A percentile compares a stretch with the other conserved stretches of the same genome.
Evolutionary conservation across 2,329 filamentous ascomycete species (phyloP).

Genomic region (Scopulariopsis brevicaulis): DNA sequence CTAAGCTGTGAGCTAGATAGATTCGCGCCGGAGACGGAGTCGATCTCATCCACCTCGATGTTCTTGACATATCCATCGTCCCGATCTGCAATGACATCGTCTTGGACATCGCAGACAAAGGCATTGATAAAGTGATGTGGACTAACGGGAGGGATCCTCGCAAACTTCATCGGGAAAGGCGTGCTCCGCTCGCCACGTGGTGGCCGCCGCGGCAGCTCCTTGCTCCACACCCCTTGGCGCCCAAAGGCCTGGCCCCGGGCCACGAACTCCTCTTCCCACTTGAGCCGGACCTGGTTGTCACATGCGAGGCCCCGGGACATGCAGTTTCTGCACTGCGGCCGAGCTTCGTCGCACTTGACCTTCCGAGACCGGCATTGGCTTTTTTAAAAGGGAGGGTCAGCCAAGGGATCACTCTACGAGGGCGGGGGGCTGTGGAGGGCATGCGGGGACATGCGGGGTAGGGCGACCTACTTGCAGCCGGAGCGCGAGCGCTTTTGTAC

Average conservation of each 20-base stretch:
- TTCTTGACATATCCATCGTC: neutral
- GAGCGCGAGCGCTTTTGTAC: constrained; percentile 3
- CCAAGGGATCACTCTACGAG: neutral
- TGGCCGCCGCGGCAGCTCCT: neutral
- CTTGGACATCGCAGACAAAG: neutral
- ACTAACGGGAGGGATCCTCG: neutral
- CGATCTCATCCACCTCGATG: neutral
- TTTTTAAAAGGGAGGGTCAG: neutral
- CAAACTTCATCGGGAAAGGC: neutral
- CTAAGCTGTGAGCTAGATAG: neutral
- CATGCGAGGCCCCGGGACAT: constrained; percentile 1
- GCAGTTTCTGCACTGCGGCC: constrained; percentile 4
- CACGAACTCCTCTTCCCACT: constrained; percentile 6
- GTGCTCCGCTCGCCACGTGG: neutral
- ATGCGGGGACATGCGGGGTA: neutral
- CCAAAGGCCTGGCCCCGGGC: constrained; percentile 5
- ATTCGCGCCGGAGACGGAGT: neutral
- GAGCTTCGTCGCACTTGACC: constrained; percentile 7
- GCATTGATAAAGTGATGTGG: constrained; percentile 4
- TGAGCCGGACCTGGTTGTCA: constrained; percentile 3
- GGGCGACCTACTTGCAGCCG: constrained; percentile 4
- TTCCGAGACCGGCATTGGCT: constrained; percentile 8
- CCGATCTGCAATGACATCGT: neutral
- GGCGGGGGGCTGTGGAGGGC: neutral
- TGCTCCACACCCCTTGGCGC: constrained; percentile 5